These are phyloP conservation scores for Cicer bijugum DNA, from an alignment of 306 rosid genomes.

Conservation along the genomic window DNA sequence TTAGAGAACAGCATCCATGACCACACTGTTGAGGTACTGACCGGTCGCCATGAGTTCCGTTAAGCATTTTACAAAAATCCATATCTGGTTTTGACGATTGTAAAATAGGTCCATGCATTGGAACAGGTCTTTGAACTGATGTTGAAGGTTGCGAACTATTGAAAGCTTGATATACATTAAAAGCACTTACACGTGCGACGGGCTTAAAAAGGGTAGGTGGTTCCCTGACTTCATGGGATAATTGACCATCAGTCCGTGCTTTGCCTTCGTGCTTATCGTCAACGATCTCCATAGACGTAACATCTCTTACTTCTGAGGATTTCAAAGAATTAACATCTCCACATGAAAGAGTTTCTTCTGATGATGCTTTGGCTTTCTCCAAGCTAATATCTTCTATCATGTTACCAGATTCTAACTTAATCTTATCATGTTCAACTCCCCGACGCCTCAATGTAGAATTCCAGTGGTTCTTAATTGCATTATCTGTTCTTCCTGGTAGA, in stretches of 20 bases:
- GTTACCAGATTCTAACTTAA: constrained; percentile 62
- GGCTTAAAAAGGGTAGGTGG: constrained; percentile 75
- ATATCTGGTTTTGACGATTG: constrained; percentile 62
- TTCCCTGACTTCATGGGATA: constrained; percentile 57
- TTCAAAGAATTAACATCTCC: constrained; percentile 80
- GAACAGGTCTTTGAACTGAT: constrained; percentile 58
- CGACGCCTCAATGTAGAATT: constrained; percentile 87
- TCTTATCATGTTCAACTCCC: constrained; percentile 58
- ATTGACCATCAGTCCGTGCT: constrained; percentile 52
- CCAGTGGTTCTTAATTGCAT: constrained; percentile 94
- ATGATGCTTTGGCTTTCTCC: constrained; percentile 84
- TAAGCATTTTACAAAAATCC: constrained; percentile 63
- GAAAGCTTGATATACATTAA: constrained; percentile 61
- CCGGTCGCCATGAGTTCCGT: constrained; percentile 56
- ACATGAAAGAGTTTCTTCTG: constrained; percentile 85
- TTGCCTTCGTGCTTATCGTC: constrained; percentile 61
- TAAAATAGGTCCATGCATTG: constrained; percentile 67
- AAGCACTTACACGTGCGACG: constrained; percentile 83
- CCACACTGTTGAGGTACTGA: constrained; percentile 77
- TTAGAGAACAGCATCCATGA: constrained; percentile 69
- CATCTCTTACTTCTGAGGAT: constrained; percentile 76
- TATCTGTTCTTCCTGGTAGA: constrained; percentile 88
- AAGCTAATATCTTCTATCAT: constrained; percentile 65
- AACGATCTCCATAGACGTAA: constrained; percentile 58
- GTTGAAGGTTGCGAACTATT: constrained; percentile 57